Percentiles rank a stretch among this genome's conserved stretches.
Evolutionary conservation across 164 flowering plant genomes (phyloP).

Genomic region (Protea cynaroides): DNA sequence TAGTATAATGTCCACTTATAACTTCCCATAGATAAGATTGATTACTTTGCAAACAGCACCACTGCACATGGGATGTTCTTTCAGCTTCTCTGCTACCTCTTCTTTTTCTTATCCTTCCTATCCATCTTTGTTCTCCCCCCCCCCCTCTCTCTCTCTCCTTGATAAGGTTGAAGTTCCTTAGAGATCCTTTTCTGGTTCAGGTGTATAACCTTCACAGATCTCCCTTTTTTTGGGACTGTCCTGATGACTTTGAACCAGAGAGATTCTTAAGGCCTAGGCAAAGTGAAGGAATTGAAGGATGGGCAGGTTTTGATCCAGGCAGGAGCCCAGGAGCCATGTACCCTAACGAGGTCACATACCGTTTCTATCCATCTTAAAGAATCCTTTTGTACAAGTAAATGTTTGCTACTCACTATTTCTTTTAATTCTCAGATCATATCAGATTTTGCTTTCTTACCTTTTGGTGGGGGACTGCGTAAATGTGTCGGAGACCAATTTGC

Average conservation of each 20-base stretch:
- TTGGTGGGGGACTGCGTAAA: constrained; percentile 96
- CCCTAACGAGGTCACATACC: constrained; percentile 76
- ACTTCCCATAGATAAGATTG: too few species aligned
- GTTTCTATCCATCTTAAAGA: neutral
- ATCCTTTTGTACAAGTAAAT: neutral
- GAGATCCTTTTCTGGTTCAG: constrained; percentile 25
- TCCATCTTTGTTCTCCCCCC: too few species aligned
- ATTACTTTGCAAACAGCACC: too few species aligned
- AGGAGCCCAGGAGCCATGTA: constrained; percentile 92
- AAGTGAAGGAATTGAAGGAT: constrained; percentile 63
- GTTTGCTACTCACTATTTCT: neutral
- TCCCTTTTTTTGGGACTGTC: constrained; percentile 84
- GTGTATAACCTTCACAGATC: constrained; percentile 95
- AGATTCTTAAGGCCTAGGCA: constrained; percentile 50
- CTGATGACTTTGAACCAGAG: constrained; percentile 88
- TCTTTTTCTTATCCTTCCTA: neutral
- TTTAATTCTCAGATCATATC: constrained; percentile 52
- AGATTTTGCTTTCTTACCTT: constrained; percentile 91
- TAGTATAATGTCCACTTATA: too few species aligned
- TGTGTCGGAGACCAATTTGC: constrained; percentile 99
- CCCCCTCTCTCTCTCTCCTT: too few species aligned
- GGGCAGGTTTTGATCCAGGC: constrained; percentile 94
- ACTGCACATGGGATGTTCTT: neutral
- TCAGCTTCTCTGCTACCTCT: neutral
- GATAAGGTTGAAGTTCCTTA: neutral